phyloP scores from a whole-genome alignment of 768 basidiomycete genomes.

The Amanita jacksonii region DNA sequence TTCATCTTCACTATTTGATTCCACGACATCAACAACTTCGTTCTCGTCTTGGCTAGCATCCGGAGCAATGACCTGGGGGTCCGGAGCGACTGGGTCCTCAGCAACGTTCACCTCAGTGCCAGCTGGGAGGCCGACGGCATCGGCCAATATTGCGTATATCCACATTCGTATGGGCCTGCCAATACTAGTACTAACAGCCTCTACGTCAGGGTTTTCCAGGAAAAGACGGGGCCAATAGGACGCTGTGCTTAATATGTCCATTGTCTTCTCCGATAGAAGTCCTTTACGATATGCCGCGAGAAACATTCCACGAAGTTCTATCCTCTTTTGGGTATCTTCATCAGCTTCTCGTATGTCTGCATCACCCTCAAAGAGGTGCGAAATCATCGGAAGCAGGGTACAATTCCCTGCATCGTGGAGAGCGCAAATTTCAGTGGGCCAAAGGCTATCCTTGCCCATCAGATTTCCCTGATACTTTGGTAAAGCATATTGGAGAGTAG shows the following conservation, averaged over 20 bases:
- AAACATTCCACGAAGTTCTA: slow-evolving; percentile 41
- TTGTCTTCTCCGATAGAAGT: slow-evolving; percentile 40
- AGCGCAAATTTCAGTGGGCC: slow-evolving; percentile 50
- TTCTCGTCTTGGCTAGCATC: slow-evolving; percentile 36
- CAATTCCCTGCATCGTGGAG: slow-evolving; percentile 53
- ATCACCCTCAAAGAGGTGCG: slow-evolving; percentile 30
- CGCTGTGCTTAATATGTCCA: slow-evolving; percentile 52
- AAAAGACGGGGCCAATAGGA: slow-evolving; percentile 68
- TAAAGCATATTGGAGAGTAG: slow-evolving; percentile 71
- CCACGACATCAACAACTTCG: slow-evolving; percentile 62
- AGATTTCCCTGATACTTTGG: slow-evolving; percentile 41
- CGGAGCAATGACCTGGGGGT: slow-evolving; percentile 11
- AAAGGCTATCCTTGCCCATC: slow-evolving; percentile 31
- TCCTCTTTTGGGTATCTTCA: slow-evolving; percentile 16
- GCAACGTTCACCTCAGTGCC: slow-evolving; percentile 9
- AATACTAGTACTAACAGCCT: slow-evolving; percentile 54
- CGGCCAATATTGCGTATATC: slow-evolving; percentile 60
- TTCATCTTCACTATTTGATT: slow-evolving; percentile 47
- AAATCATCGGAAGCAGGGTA: slow-evolving; percentile 43
- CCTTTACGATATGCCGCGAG: slow-evolving; percentile 57
- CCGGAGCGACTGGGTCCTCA: neutral
- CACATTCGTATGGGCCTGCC: slow-evolving; percentile 54
- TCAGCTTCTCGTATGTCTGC: slow-evolving; percentile 18
- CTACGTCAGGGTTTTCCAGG: slow-evolving; percentile 68
- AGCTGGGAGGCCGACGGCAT: slow-evolving; percentile 49